Base-by-base conservation (phyloP, 495 filamentous ascomycete species). In the Massariosphaeria phaeospora region DNA sequence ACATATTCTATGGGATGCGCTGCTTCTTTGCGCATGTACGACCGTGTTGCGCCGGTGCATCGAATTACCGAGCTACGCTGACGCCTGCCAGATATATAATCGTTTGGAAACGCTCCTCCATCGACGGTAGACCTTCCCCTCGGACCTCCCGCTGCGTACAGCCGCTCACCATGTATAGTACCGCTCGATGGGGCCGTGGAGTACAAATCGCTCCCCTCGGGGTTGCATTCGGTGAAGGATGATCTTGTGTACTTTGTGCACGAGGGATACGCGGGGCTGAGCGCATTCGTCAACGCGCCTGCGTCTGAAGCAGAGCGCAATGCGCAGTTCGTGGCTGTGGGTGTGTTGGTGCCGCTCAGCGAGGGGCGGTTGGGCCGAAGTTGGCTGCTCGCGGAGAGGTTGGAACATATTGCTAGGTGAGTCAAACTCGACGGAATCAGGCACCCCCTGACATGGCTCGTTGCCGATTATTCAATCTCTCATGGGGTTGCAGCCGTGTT, bases 171-270 rank as follows among this genome's bases (percentile, higher is more conserved):
- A 46, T 34, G 61, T 57, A 23, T 39, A 84, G 83, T 95, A 44
- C 80, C 89, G 55, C 78, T 98, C 39, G 89, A 94, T 66, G 88
- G 89, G 33, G 82, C 83, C 36, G 90, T 97, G 46, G 93, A 98
- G 68, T 98, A 86, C 78, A 96, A 96, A 70, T 91, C 82, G 47
- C 76, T 98, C 35, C 93, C 93, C 1, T 96, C 91, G 0, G 93
- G 93, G 31, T 70, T 96, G 38, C 93, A 98, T 73, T 87, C 87
- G 52, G 87, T 96, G 9, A 74, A 83, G 39, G 81, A 89, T 46
- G 93, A 98, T 68, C 73, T 96, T 12, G 85, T 98, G 78, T 96
- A 96, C 69, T 98, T 96, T 69, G 80, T 93, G 23, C 89, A 97
- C 64, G 81, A 83, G 50, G 72, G 75, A 2, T 86, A 90, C 73